Conservation (phyloP, 495 filamentous ascomycete species). For the Penicillium bovifimosum region DNA sequence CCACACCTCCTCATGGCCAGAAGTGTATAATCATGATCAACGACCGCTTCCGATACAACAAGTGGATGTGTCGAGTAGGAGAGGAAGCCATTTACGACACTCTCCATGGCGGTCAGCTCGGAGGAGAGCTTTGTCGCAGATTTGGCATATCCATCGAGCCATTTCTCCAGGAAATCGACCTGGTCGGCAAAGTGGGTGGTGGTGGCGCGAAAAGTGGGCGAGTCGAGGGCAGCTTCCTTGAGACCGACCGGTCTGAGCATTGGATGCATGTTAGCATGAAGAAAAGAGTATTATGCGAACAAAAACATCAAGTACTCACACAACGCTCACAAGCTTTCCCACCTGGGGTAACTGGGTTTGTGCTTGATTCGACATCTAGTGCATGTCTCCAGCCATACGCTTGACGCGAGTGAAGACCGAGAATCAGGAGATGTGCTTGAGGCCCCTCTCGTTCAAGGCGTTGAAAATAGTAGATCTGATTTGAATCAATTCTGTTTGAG, state of each 20-base stretch:
- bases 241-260: constrained; percentile 69
- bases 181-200: constrained; percentile 87
- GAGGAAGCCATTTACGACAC: constrained; percentile 66
- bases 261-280: constrained; percentile 11
- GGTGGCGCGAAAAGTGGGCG: constrained; percentile 87
- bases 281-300: background rate
- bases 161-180: constrained; percentile 84
- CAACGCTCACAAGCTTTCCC: constrained; percentile 52
- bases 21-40: constrained; percentile 94
- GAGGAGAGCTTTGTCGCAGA: constrained; percentile 70
- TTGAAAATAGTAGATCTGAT: background rate
- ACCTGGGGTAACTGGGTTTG: constrained; percentile 43
- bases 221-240: constrained; percentile 93
- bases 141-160: constrained; percentile 83
- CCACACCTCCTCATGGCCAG: constrained; percentile 77
- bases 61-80: constrained; percentile 63
- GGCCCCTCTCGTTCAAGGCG: background rate
- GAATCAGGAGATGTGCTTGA: constrained; percentile 1
- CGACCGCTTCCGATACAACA: constrained; percentile 66
- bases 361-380: constrained; percentile 45
- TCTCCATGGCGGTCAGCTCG: constrained; percentile 67
- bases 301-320: constrained; percentile 34
- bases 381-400: constrained; percentile 39
- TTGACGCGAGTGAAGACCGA: constrained; percentile 20
- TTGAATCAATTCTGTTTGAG: constrained; percentile 4